Conservation (phyloP, 495 filamentous ascomycete species). For the Penicillium canescens region DNA sequence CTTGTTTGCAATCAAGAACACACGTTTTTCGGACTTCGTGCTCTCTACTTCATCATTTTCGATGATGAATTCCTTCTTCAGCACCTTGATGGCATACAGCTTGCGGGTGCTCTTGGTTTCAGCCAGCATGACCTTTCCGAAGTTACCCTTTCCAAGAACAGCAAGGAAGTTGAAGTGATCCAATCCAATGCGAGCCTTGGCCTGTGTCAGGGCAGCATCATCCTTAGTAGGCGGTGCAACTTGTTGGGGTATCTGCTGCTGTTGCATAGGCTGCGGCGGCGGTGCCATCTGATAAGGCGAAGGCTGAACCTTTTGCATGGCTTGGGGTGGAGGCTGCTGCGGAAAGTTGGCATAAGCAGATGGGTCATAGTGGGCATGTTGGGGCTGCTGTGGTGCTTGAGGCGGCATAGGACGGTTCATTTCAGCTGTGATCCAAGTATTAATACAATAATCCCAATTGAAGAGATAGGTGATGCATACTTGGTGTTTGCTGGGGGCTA, state of each 20-base stretch:
- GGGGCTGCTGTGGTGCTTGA: conserved; percentile 49
- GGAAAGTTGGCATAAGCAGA: conserved; percentile 67
- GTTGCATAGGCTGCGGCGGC: conserved; percentile 26
- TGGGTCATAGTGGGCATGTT: conserved; percentile 68
- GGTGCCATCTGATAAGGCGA: conserved; percentile 24
- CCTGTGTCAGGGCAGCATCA: conserved; percentile 59
- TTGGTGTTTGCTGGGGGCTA: conserved; percentile 32
- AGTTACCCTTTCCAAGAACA: conserved; percentile 98
- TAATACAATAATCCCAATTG: not conserved
- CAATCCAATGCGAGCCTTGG: conserved; percentile 80
- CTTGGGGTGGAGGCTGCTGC: conserved; percentile 38
- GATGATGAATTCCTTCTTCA: conserved; percentile 99
- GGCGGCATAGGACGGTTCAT: conserved; percentile 39
- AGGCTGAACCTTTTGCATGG: conserved; percentile 23
- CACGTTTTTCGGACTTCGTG: conserved; percentile 94
- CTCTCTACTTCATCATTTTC: conserved; percentile 99
- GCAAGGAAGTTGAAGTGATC: conserved; percentile 99
- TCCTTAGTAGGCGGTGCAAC: conserved; percentile 43
- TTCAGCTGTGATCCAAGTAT: conserved; percentile 21
- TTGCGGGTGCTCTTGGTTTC: conserved; percentile 92
- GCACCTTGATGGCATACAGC: conserved; percentile 96
- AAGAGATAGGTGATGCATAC: conserved; percentile 23
- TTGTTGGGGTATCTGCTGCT: conserved; percentile 28
- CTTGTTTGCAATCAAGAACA: conserved; percentile 96
- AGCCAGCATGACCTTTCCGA: conserved; percentile 99